A percentile compares a stretch with the other conserved stretches of the same genome.
Evolutionary conservation across 1,139 yeast species (phyloP).

Genomic region (Hyphopichia buzzinii): DNA sequence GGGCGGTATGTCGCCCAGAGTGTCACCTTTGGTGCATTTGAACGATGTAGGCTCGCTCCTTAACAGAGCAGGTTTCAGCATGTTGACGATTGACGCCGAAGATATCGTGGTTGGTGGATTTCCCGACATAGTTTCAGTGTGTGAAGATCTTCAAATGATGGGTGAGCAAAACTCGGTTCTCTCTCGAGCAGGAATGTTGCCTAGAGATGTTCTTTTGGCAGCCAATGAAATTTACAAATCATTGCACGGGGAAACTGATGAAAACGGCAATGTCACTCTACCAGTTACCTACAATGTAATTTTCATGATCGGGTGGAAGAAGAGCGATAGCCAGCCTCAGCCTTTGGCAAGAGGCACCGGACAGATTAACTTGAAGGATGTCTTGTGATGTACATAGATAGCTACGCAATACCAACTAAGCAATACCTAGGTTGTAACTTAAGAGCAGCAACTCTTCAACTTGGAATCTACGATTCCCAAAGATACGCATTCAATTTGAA

Average conservation of each 20-base stretch:
- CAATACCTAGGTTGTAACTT: no score
- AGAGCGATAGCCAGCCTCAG: conserved; percentile 63
- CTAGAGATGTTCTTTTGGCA: conserved; percentile 67
- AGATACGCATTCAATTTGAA: no score
- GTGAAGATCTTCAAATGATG: conserved; percentile 75
- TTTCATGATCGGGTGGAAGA: conserved; percentile 89
- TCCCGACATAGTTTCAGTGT: conserved; percentile 66
- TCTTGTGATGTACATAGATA: conserved; percentile 24
- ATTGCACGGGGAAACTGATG: conserved; percentile 65
- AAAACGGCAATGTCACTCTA: conserved; percentile 39
- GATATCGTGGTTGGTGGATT: conserved; percentile 78
- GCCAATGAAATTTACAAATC: conserved; percentile 73
- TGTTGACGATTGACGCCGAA: conserved; percentile 82
- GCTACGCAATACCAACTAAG: no score
- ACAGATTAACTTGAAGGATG: conserved; percentile 64
- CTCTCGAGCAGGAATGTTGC: conserved; percentile 52
- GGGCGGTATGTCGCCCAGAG: conserved; percentile 79
- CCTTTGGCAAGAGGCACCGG: conserved; percentile 76
- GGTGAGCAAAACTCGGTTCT: conserved; percentile 79
- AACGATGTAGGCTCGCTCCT: conserved; percentile 73
- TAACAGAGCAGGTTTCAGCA: conserved; percentile 73
- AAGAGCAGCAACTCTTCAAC: no score
- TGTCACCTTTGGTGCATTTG: conserved; percentile 78
- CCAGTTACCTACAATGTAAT: conserved; percentile 73
- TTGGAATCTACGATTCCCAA: no score